Percentiles rank a stretch among this genome's conserved stretches.
phyloP scores from a whole-genome alignment of 2,329 filamentous ascomycete genomes.

The Apiospora saccharicola region DNA sequence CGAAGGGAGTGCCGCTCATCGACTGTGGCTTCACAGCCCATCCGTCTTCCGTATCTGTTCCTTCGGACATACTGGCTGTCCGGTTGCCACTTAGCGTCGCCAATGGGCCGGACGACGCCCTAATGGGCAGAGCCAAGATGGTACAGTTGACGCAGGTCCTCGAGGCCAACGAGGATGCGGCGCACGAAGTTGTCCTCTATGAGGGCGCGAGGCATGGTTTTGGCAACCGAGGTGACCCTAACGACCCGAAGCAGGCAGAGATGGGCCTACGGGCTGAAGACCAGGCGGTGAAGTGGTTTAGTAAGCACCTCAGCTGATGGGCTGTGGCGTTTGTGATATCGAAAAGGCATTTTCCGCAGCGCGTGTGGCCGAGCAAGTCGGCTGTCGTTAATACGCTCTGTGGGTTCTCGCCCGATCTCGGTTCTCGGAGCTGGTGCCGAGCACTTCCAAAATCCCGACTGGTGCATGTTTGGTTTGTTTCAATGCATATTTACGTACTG shows the following conservation, averaged over 20 bases:
- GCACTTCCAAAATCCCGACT: not conserved
- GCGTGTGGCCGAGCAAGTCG: not conserved
- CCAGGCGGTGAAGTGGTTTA: conserved; percentile 42
- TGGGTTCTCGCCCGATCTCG: not conserved
- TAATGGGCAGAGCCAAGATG: conserved; percentile 39
- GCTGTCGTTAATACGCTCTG: not conserved
- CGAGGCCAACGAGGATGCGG: conserved; percentile 36
- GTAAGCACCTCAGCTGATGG: conserved; percentile 30
- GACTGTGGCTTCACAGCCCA: conserved; percentile 54
- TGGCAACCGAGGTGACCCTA: conserved; percentile 37
- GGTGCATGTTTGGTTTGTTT: not conserved
- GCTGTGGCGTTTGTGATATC: not conserved
- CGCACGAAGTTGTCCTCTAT: conserved; percentile 40
- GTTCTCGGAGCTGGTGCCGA: not conserved
- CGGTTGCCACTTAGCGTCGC: conserved; percentile 47
- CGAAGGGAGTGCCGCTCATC: conserved; percentile 41
- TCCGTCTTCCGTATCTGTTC: conserved; percentile 49
- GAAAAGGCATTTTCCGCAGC: not conserved
- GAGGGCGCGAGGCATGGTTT: conserved; percentile 42
- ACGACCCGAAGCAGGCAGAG: conserved; percentile 35
- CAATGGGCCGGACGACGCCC: conserved; percentile 48
- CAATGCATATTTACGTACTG: not conserved
- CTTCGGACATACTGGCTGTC: conserved; percentile 49
- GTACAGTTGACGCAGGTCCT: conserved; percentile 36
- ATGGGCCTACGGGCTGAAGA: conserved; percentile 36